Conservation (phyloP, 2,329 filamentous ascomycete genomes). For the Aspergillus alliaceus region DNA sequence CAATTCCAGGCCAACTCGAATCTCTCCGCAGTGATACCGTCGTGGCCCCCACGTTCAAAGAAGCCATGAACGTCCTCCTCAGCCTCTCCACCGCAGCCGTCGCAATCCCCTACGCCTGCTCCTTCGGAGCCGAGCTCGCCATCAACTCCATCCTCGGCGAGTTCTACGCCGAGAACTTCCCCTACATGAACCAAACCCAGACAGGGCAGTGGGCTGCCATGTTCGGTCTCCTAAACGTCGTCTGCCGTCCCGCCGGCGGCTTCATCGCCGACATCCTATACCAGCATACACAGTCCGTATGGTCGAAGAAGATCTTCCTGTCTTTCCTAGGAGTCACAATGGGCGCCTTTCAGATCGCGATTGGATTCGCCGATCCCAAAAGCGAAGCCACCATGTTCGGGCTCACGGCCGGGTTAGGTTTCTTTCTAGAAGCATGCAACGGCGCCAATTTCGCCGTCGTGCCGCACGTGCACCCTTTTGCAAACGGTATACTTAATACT, state of each 20-base stretch:
- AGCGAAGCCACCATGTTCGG: constrained; percentile 68
- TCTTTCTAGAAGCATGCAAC: constrained; percentile 83
- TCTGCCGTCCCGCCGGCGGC: constrained; percentile 50
- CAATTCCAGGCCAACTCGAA: constrained; percentile 50
- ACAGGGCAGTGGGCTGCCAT: constrained; percentile 58
- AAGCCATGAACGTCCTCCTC: constrained; percentile 61
- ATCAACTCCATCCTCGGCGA: constrained; percentile 62
- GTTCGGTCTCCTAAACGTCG: constrained; percentile 55
- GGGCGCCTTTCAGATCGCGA: constrained; percentile 62
- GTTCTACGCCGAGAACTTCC: constrained; percentile 60
- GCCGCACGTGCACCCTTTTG: constrained; percentile 79
- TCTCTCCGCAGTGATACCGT: constrained; percentile 60
- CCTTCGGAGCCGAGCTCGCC: constrained; percentile 61
- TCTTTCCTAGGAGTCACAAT: constrained; percentile 57
- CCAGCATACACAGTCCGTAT: constrained; percentile 51
- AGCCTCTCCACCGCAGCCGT: constrained; percentile 59
- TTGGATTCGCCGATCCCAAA: constrained; percentile 64
- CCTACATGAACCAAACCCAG: constrained; percentile 53
- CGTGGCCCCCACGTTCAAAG: constrained; percentile 61
- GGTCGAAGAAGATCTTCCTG: constrained; percentile 65
- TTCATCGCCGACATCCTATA: constrained; percentile 59
- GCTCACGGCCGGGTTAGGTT: constrained; percentile 71
- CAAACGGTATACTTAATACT: constrained; percentile 66
- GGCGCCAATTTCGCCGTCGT: constrained; percentile 85
- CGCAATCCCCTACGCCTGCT: constrained; percentile 58